Percentiles rank a stretch among this genome's conserved stretches.
Evolutionary conservation across 257 asterid genomes (phyloP).

Genomic region (Jaltomata sinuosa): DNA sequence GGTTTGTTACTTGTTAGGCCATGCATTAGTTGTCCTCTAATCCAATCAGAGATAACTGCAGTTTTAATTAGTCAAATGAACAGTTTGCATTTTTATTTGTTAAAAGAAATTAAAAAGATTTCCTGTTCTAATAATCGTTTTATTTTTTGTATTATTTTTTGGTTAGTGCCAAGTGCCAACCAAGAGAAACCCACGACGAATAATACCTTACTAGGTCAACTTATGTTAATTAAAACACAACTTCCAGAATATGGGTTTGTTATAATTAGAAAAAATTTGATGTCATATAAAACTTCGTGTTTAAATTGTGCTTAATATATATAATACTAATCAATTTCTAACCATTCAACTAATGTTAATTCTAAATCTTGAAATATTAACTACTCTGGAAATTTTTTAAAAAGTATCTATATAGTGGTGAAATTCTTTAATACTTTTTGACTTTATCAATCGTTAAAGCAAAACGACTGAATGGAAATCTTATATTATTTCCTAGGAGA

Average conservation of each 20-base stretch:
- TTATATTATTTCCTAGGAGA: neutral
- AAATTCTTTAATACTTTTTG: neutral
- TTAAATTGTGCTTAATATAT: neutral
- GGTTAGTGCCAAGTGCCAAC: neutral
- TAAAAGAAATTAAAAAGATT: no score
- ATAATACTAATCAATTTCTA: neutral
- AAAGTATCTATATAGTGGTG: no score
- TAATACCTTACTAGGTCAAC: neutral
- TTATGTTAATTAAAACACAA: neutral
- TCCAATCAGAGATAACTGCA: neutral
- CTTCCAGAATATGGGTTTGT: neutral
- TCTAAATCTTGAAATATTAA: neutral
- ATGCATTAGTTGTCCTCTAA: neutral
- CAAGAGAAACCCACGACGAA: neutral
- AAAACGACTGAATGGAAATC: neutral
- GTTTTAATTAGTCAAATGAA: neutral
- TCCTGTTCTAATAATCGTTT: neutral
- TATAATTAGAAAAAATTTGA: neutral
- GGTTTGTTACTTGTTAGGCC: constrained; percentile 2
- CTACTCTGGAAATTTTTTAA: neutral
- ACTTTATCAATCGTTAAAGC: neutral
- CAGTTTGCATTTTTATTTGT: neutral
- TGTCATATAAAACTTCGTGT: neutral
- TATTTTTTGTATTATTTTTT: neutral
- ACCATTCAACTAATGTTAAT: neutral